These are phyloP conservation scores for Herpetospermum pedunculosum DNA, from an alignment of 306 rosid species.

Conservation along the genomic window DNA sequence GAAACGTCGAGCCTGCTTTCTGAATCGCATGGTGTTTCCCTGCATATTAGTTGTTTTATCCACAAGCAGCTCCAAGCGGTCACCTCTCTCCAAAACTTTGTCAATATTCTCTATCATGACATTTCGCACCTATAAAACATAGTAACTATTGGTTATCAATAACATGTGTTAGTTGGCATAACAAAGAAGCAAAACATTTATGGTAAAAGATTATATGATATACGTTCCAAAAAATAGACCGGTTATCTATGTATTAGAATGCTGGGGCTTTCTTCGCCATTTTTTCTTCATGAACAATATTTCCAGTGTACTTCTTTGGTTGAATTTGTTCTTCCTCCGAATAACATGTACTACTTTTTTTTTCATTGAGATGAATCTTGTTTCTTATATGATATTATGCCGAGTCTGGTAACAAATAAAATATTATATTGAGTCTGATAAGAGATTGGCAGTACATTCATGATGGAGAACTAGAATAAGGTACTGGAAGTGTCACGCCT, in stretches of 20 bases:
- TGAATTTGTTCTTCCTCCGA: background rate
- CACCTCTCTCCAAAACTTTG: constrained; percentile 93
- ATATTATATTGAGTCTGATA: background rate
- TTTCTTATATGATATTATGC: background rate
- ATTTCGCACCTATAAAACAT: constrained; percentile 49
- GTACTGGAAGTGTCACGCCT: background rate
- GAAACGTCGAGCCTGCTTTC: constrained; percentile 97
- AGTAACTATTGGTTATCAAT: background rate
- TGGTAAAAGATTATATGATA: background rate
- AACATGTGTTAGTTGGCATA: background rate
- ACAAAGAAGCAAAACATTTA: background rate
- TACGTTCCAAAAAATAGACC: background rate
- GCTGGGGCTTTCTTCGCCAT: background rate
- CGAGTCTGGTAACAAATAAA: background rate
- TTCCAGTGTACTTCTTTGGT: background rate
- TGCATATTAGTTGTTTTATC: constrained; percentile 92
- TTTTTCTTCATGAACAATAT: background rate
- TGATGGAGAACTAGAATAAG: background rate
- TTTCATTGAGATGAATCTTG: background rate
- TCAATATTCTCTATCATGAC: constrained; percentile 98
- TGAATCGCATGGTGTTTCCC: constrained; percentile 85
- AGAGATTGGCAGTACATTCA: background rate
- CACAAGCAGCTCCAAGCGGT: constrained; percentile 86
- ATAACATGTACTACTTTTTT: background rate
- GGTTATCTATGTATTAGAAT: background rate